Percentiles rank a stretch among this genome's conserved stretches.
Evolutionary conservation across 2,329 filamentous ascomycete genomes (phyloP).

Genomic region (Paecilomyces formosus): DNA sequence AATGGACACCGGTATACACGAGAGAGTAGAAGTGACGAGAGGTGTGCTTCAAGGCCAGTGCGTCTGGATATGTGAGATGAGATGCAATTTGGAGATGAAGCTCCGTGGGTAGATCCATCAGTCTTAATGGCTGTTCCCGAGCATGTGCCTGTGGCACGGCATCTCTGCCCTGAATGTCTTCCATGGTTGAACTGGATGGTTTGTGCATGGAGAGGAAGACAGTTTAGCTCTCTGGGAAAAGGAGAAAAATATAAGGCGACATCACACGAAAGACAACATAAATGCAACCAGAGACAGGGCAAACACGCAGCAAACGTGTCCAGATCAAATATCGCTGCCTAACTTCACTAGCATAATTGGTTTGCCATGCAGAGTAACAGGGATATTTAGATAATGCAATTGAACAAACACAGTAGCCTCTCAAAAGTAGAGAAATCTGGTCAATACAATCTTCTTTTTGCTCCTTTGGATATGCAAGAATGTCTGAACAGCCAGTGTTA

Average conservation of each 20-base stretch:
- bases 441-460: not conserved
- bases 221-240: not conserved
- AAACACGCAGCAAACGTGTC: not conserved
- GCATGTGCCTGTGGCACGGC: not conserved
- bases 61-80: slow-evolving; percentile 61
- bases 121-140: slow-evolving; percentile 7
- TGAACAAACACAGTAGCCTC: not conserved
- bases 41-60: slow-evolving; percentile 62
- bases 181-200: not conserved
- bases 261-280: not conserved
- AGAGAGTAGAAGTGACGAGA: slow-evolving; percentile 56
- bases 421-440: not conserved
- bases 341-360: not conserved
- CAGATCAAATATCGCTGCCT: not conserved
- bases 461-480: not conserved
- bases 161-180: not conserved
- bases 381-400: not conserved
- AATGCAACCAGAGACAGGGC: too few relatives aligned
- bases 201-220: not conserved
- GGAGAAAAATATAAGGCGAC: not conserved
- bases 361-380: not conserved
- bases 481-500: not conserved
- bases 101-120: slow-evolving; percentile 55
- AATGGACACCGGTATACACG: slow-evolving; percentile 57
- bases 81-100: slow-evolving; percentile 57